Evolutionary conservation across 257 asterid genomes (phyloP).

Genomic region (Solanum appendiculatum): DNA sequence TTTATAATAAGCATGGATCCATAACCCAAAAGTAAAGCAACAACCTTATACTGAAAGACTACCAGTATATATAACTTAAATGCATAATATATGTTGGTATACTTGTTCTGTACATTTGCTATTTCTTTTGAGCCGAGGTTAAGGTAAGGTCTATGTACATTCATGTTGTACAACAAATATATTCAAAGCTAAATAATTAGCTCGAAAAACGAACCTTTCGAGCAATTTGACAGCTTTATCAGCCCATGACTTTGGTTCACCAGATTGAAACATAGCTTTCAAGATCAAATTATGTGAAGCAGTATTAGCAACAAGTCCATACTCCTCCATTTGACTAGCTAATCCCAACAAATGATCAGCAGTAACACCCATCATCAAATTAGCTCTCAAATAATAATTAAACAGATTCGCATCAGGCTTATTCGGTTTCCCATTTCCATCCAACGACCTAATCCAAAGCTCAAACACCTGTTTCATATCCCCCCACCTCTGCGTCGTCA

Average conservation of each 20-base stretch:
- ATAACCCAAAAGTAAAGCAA: not conserved
- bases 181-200: not conserved
- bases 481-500: slow-evolving; percentile 59
- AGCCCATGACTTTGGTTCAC: slow-evolving; percentile 13
- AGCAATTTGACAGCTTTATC: slow-evolving; percentile 56
- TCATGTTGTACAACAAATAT: not conserved
- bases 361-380: slow-evolving; percentile 55
- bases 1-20: not conserved
- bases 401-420: slow-evolving; percentile 67
- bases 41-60: not conserved
- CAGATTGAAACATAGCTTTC: slow-evolving; percentile 55
- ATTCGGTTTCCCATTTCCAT: slow-evolving; percentile 68
- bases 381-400: slow-evolving; percentile 76
- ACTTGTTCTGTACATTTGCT: not conserved
- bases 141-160: not conserved
- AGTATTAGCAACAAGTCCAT: slow-evolving; percentile 46
- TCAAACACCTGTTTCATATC: slow-evolving; percentile 73
- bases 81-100: not conserved
- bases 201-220: slow-evolving; percentile 46
- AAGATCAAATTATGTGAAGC: slow-evolving; percentile 72
- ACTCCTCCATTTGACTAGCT: slow-evolving; percentile 49
- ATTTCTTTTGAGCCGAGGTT: not conserved
- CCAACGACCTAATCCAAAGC: slow-evolving; percentile 59
- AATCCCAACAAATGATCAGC: slow-evolving; percentile 52
- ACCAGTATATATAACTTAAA: not conserved